Evolutionary conservation across 192 early-diverging fungal genomes (phyloP), one percentile per base, ranked within the genome.

Genomic region (Umbelopsis vinacea): DNA sequence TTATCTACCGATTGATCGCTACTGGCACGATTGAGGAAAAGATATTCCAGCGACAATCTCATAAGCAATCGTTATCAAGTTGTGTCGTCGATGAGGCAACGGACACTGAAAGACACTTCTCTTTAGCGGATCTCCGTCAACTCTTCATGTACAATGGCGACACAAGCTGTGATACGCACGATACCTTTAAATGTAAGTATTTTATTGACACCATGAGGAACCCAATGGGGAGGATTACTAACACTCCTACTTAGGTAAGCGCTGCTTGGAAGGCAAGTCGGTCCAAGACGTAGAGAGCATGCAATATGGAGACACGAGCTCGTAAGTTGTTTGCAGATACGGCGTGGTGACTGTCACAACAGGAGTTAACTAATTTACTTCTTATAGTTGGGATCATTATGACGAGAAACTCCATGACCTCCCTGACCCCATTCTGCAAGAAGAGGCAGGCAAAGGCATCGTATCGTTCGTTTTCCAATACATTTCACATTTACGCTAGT

Each of bases 1-100:
- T 89, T 71, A 94, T 99, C n/a, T 99, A 99, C 81, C 90, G 97
- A 10, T 94, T 99, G 60, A 96, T 97, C 68, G 92, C 91, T 0
- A 96, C 97, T n/a, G 98, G 98, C 4, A 95, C 97, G 0, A 96
- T 99, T 21, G 98, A 99, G 77, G 98, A 99, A 71, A 99, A 99
- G 78, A 97, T 99, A 40, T 99, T 99, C 77, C 98, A 99, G 79
- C 83, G 98, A 70, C 93, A 92, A 79, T 89, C 88, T 3, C 90
- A 90, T 74, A 94, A 94, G 71, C 90, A 92, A 48, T 94, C 93
- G 35, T 87, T 99, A 15, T 91, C 90, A 23, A 92, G 89, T 0
- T 97, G 95, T 74, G 96, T 99, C 12, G 95, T 99, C 11, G 98
- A 99, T 70, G 97, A 96, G 76, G 93, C 92, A 33, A 85, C 89